Conservation (phyloP, 2,329 filamentous ascomycete species). For the Phialemonium atrogriseum region DNA sequence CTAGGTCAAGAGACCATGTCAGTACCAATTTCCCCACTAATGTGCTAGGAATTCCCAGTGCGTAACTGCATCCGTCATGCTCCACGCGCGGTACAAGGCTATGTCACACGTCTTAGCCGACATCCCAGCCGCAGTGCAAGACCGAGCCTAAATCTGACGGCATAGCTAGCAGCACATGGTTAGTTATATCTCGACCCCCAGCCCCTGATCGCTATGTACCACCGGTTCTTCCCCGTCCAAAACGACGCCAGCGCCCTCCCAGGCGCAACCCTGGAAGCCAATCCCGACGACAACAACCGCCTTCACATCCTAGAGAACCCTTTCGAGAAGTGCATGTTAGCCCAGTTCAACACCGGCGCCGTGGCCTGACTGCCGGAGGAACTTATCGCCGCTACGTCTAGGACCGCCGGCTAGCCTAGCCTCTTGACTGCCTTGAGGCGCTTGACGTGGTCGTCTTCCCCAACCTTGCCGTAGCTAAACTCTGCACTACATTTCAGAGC, state of each 20-base stretch:
- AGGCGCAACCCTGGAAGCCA: conserved; percentile 45
- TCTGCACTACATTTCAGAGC: no score
- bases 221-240: conserved; percentile 43
- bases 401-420: conserved; percentile 9
- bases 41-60: no score
- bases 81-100: no score
- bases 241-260: conserved; percentile 47
- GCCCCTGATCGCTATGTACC: conserved; percentile 49
- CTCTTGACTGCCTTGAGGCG: conserved; percentile 44
- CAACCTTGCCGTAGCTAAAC: conserved; percentile 40
- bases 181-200: conserved; percentile 55
- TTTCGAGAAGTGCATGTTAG: conserved; percentile 57
- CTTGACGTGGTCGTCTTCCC: conserved; percentile 52
- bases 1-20: no score
- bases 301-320: conserved; percentile 56
- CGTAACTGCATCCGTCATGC: no score
- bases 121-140: no score
- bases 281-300: conserved; percentile 50
- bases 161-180: no score
- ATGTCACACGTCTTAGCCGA: no score
- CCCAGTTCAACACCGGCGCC: conserved; percentile 53
- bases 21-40: no score
- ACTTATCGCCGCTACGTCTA: conserved; percentile 34
- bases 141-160: no score
- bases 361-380: conserved; percentile 58